Conservation (phyloP, 176 grass and related monocot genomes). For the Raddia guianensis region DNA sequence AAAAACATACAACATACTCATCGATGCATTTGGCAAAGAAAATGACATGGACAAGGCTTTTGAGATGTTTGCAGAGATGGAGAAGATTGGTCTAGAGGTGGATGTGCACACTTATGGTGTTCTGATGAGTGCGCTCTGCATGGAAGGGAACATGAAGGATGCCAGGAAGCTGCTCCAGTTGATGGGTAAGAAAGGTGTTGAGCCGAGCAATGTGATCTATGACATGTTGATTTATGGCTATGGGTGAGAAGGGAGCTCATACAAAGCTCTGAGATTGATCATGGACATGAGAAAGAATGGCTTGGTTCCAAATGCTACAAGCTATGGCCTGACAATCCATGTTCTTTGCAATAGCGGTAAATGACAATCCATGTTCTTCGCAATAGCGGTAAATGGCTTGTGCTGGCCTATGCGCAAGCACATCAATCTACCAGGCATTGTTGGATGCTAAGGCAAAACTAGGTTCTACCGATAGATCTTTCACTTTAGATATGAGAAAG, state of each 20-base stretch:
- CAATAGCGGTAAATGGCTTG: constrained; percentile 63
- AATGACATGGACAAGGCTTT: constrained; percentile 65
- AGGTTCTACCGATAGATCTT: constrained; percentile 14
- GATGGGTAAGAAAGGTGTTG: constrained; percentile 56
- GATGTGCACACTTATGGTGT: constrained; percentile 61
- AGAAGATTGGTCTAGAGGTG: constrained; percentile 54
- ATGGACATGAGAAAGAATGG: constrained; percentile 59
- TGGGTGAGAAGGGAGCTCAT: constrained; percentile 68
- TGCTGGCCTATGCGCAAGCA: constrained; percentile 48
- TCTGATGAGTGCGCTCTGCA: constrained; percentile 57
- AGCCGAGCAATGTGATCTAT: constrained; percentile 56
- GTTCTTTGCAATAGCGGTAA: constrained; percentile 70
- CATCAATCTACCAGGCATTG: constrained; percentile 48
- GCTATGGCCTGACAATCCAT: constrained; percentile 62
- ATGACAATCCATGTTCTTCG: constrained; percentile 59
- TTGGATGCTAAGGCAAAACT: constrained; percentile 52
- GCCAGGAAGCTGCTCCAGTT: constrained; percentile 61
- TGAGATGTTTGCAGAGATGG: constrained; percentile 56
- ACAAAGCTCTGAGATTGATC: constrained; percentile 53
- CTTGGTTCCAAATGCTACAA: constrained; percentile 64
- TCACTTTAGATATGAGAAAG: constrained; percentile 36
- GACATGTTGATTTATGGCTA: constrained; percentile 81
- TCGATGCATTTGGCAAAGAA: constrained; percentile 60
- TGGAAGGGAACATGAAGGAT: constrained; percentile 72
- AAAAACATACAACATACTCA: constrained; percentile 69